These are phyloP conservation scores for Pleurotus eryngii DNA, from an alignment of 768 basidiomycete species.

Conservation along the genomic window DNA sequence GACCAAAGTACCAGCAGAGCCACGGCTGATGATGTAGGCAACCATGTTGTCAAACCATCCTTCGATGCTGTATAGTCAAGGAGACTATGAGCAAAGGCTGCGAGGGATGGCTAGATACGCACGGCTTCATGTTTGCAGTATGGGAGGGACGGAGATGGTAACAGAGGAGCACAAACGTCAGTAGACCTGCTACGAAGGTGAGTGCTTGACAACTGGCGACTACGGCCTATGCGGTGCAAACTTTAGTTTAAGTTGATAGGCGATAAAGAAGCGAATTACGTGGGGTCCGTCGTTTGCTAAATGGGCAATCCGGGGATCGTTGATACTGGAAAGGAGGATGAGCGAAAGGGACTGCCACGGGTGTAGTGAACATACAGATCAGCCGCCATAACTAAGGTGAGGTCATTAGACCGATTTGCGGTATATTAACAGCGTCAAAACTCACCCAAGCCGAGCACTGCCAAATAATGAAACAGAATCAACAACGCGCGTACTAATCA, in stretches of 20 bases:
- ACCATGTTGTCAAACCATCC: conserved; percentile 17
- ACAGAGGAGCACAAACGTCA: conserved; percentile 8
- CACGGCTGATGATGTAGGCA: conserved; percentile 16
- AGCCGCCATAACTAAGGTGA: conserved; percentile 5
- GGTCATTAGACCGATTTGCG: background rate
- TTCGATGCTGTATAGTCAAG: conserved; percentile 1
- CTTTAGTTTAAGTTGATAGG: background rate
- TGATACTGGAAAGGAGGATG: background rate
- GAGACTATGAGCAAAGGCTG: background rate
- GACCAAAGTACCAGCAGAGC: conserved; percentile 11
- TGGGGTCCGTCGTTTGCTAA: background rate
- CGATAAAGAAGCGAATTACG: background rate
- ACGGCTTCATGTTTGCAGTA: conserved; percentile 9
- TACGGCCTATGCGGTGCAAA: conserved; percentile 3
- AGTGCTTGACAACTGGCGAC: conserved; percentile 12
- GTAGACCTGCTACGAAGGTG: conserved; percentile 11
- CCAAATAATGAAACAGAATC: background rate
- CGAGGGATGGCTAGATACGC: background rate
- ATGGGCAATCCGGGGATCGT: background rate
- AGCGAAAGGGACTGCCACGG: background rate
- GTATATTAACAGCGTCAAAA: background rate
- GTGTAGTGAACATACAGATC: conserved; percentile 12
- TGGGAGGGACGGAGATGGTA: conserved; percentile 13
- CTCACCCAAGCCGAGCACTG: conserved; percentile 16
- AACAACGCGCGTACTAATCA: background rate